A percentile compares a stretch with the other conserved stretches of the same genome.
phyloP scores from a whole-genome alignment of 2,329 filamentous ascomycete species.

The Pseudocercospora fuligena region DNA sequence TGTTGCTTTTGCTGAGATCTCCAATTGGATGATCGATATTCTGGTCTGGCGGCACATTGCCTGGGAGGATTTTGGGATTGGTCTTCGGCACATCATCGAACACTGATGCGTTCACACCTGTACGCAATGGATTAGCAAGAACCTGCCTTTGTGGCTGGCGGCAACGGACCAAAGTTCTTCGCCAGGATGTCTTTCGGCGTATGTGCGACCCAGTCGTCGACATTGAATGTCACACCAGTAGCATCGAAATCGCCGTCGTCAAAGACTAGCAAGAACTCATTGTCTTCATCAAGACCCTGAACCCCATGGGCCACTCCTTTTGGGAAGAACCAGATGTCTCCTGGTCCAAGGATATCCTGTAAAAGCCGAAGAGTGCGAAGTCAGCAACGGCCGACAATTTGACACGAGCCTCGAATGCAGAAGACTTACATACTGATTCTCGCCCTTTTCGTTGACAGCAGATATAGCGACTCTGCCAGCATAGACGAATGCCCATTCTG shows the following conservation, averaged over 20 bases:
- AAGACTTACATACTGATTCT: slow-evolving; percentile 45
- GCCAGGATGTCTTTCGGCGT: slow-evolving; percentile 67
- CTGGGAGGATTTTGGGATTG: slow-evolving; percentile 63
- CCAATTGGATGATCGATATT: slow-evolving; percentile 52
- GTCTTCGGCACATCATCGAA: slow-evolving; percentile 63
- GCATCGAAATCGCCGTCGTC: slow-evolving; percentile 61
- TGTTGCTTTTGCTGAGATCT: slow-evolving; percentile 54
- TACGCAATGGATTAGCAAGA: neutral
- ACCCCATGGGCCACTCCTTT: slow-evolving; percentile 65
- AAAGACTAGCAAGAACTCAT: slow-evolving; percentile 61
- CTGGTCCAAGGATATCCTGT: slow-evolving; percentile 51
- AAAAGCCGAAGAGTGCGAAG: neutral
- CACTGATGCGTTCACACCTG: slow-evolving; percentile 57
- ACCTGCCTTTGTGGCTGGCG: neutral
- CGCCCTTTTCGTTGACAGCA: slow-evolving; percentile 58
- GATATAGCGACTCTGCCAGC: slow-evolving; percentile 59
- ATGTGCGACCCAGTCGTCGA: slow-evolving; percentile 72
- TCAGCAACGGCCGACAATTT: neutral
- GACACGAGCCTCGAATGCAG: neutral
- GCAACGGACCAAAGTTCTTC: slow-evolving; percentile 62
- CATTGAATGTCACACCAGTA: slow-evolving; percentile 64
- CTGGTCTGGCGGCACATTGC: slow-evolving; percentile 57
- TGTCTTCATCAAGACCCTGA: slow-evolving; percentile 68
- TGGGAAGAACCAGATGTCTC: slow-evolving; percentile 32
- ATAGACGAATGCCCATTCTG: slow-evolving; percentile 59